phyloP scores from a whole-genome alignment of 495 filamentous ascomycete species.

The Neurospora intermedia region DNA sequence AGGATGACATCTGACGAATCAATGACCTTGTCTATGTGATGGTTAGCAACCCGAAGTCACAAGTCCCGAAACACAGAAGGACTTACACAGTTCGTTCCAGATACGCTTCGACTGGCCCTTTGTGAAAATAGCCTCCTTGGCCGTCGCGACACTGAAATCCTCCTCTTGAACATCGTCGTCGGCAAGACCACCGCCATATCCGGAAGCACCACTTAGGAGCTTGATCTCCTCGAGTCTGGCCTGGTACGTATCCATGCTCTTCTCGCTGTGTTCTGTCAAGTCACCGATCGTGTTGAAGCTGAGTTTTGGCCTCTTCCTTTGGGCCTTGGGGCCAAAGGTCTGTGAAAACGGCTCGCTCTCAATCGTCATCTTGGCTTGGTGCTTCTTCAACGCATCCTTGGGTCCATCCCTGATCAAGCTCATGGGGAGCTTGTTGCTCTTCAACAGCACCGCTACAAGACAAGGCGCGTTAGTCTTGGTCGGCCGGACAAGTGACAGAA shows the following conservation, averaged over 20 bases:
- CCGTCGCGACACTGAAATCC: slow-evolving; percentile 49
- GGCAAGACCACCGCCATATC: slow-evolving; percentile 39
- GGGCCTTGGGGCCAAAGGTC: slow-evolving; percentile 87
- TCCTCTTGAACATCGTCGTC: slow-evolving; percentile 28
- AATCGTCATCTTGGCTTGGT: slow-evolving; percentile 88
- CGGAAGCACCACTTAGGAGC: slow-evolving; percentile 57
- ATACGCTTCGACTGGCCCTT: slow-evolving; percentile 94
- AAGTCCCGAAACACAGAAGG: not conserved
- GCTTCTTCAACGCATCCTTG: slow-evolving; percentile 74
- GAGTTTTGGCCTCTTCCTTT: slow-evolving; percentile 84
- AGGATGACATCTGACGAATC: slow-evolving; percentile 94
- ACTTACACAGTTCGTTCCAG: slow-evolving; percentile 87
- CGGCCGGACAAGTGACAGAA: not conserved
- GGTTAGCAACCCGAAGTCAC: slow-evolving; percentile 3
- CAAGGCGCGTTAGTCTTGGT: not conserved
- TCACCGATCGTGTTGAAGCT: slow-evolving; percentile 70
- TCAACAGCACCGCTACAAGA: slow-evolving; percentile 59
- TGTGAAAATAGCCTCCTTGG: slow-evolving; percentile 79
- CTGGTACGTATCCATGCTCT: slow-evolving; percentile 67
- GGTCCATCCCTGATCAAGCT: slow-evolving; percentile 27
- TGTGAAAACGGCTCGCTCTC: slow-evolving; percentile 78
- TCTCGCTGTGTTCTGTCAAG: slow-evolving; percentile 64
- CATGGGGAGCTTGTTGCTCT: slow-evolving; percentile 66
- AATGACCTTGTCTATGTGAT: slow-evolving; percentile 62
- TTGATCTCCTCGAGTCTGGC: slow-evolving; percentile 65